phyloP scores from a whole-genome alignment of 495 filamentous ascomycete species.

The Cercophora scortea region DNA sequence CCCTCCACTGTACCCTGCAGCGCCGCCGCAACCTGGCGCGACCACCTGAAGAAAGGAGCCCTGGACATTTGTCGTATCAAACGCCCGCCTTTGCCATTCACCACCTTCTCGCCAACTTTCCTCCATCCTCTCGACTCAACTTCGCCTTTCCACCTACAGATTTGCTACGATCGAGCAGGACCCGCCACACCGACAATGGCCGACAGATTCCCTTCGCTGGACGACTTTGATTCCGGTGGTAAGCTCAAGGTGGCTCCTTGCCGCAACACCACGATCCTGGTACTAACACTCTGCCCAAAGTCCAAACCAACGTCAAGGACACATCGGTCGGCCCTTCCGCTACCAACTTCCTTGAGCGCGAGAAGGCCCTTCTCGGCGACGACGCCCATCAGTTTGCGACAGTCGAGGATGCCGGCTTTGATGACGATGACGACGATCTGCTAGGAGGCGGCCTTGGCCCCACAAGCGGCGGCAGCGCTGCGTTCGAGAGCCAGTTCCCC shows the following conservation, averaged over 20 bases:
- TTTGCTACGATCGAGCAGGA: too few relatives aligned
- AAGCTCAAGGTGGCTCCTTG: slow-evolving; percentile 16
- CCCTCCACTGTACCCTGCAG: background rate
- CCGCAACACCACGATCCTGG: slow-evolving; percentile 8
- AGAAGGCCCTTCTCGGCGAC: slow-evolving; percentile 81
- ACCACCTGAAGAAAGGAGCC: background rate
- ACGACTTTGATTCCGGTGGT: slow-evolving; percentile 90
- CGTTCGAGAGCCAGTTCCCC: slow-evolving; percentile 83
- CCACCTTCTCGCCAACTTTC: too few relatives aligned
- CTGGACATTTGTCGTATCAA: too few relatives aligned
- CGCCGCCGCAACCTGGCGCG: slow-evolving; percentile 3
- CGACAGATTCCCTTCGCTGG: slow-evolving; percentile 90
- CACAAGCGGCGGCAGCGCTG: slow-evolving; percentile 43
- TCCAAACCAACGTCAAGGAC: slow-evolving; percentile 39
- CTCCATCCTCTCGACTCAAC: background rate
- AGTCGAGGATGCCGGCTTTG: slow-evolving; percentile 58
- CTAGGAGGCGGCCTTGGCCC: slow-evolving; percentile 53
- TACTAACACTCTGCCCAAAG: slow-evolving; percentile 22
- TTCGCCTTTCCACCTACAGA: slow-evolving; percentile 5
- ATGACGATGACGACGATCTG: slow-evolving; percentile 68
- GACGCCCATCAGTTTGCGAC: slow-evolving; percentile 88
- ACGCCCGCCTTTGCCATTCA: too few relatives aligned
- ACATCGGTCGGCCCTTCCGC: slow-evolving; percentile 37
- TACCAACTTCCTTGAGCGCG: slow-evolving; percentile 81
- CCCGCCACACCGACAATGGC: slow-evolving; percentile 53